Percentiles rank a stretch among this genome's conserved stretches.
Conservation (phyloP, 768 basidiomycete species). For the Clavaria fumosa region DNA sequence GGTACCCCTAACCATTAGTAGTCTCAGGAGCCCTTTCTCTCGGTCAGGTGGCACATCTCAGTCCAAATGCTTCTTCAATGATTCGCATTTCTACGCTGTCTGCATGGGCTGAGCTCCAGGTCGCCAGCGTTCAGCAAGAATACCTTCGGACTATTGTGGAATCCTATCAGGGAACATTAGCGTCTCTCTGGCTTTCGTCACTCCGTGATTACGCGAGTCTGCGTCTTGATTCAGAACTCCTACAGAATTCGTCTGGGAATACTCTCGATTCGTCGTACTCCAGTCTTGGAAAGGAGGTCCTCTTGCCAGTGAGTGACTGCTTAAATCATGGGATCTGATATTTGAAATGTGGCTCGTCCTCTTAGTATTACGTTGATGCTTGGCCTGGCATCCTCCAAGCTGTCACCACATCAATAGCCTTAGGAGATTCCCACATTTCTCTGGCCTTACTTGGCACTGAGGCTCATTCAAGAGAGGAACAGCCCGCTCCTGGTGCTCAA, state of each 20-base stretch:
- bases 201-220: slow-evolving; percentile 89
- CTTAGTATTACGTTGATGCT: slow-evolving; percentile 73
- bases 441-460: slow-evolving; percentile 75
- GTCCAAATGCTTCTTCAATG: slow-evolving; percentile 93
- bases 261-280: slow-evolving; percentile 73
- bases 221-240: slow-evolving; percentile 74
- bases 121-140: slow-evolving; percentile 53
- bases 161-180: slow-evolving; percentile 61
- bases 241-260: slow-evolving; percentile 59
- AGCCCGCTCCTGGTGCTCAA: too few relatives aligned
- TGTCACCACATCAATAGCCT: slow-evolving; percentile 64
- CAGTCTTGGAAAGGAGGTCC: slow-evolving; percentile 78
- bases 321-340: too few relatives aligned
- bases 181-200: slow-evolving; percentile 75
- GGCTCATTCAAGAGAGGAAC: slow-evolving; percentile 13
- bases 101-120: slow-evolving; percentile 89
- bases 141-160: slow-evolving; percentile 74
- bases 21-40: slow-evolving; percentile 62
- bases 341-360: too few relatives aligned
- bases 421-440: slow-evolving; percentile 47
- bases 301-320: slow-evolving; percentile 76
- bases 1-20: not conserved
- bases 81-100: slow-evolving; percentile 82
- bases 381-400: slow-evolving; percentile 80
- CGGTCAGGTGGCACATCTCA: slow-evolving; percentile 74